phyloP scores from a whole-genome alignment of 352 stramenopile species.

The Plasmopara viticola region DNA sequence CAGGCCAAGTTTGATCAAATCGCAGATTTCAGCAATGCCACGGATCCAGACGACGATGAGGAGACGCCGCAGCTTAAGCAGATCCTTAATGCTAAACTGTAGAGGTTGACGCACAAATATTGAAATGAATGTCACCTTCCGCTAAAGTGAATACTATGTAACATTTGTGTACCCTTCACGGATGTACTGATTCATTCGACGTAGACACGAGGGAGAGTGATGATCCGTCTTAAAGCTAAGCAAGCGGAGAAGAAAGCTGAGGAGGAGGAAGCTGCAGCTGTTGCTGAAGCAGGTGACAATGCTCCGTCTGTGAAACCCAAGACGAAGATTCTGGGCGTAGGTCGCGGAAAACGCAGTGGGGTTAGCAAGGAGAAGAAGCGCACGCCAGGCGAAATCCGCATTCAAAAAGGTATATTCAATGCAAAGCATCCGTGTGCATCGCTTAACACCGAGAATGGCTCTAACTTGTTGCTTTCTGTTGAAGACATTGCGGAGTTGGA shows the following conservation, averaged over 20 bases:
- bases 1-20: slow-evolving; percentile 69
- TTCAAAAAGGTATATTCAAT: slow-evolving; percentile 91
- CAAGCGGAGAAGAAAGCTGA: slow-evolving; percentile 83
- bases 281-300: slow-evolving; percentile 15
- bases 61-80: slow-evolving; percentile 77
- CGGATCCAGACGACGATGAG: slow-evolving; percentile 72
- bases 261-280: slow-evolving; percentile 41
- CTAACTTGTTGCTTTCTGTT: slow-evolving; percentile 1
- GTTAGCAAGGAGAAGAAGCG: slow-evolving; percentile 87
- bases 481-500: slow-evolving; percentile 97
- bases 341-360: slow-evolving; percentile 61
- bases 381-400: slow-evolving; percentile 95
- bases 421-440: not conserved
- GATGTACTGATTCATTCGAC: not conserved
- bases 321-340: slow-evolving; percentile 80
- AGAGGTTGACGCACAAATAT: slow-evolving; percentile 10
- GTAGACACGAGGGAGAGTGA: slow-evolving; percentile 9
- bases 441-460: not conserved
- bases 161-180: not conserved
- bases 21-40: slow-evolving; percentile 69
- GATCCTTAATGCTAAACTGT: slow-evolving; percentile 68
- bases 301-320: slow-evolving; percentile 44
- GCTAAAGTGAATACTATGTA: slow-evolving; percentile 4
- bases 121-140: slow-evolving; percentile 24
- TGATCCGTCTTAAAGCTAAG: slow-evolving; percentile 82